Percentiles rank a stretch among this genome's conserved stretches.
These are phyloP conservation scores for Sarocladium brachiariae DNA, from an alignment of 2,329 filamentous ascomycete species.

Conservation along the genomic window DNA sequence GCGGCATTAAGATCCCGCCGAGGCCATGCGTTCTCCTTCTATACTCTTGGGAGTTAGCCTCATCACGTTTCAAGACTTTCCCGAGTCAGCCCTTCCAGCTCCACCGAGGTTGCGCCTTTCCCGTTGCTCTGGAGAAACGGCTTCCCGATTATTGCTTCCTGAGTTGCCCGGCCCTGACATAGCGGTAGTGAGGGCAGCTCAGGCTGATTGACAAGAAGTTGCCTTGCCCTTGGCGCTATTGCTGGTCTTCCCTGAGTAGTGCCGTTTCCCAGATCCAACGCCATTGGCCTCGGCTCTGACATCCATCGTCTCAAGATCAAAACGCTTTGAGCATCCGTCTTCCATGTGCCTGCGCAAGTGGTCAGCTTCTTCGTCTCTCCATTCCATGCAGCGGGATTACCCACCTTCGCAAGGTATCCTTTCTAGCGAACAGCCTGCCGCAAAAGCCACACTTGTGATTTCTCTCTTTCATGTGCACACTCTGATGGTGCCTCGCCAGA, in stretches of 20 bases:
- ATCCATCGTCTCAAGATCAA: slow-evolving; percentile 48
- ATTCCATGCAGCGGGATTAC: slow-evolving; percentile 17
- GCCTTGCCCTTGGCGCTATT: neutral
- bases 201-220: neutral
- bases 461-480: slow-evolving; percentile 67
- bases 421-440: slow-evolving; percentile 64
- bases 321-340: slow-evolving; percentile 66
- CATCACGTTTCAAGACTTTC: too few species aligned
- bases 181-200: neutral
- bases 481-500: slow-evolving; percentile 55
- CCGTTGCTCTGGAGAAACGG: too few species aligned
- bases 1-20: neutral
- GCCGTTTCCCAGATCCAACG: slow-evolving; percentile 16
- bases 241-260: slow-evolving; percentile 10
- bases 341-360: slow-evolving; percentile 57
- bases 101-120: too few species aligned
- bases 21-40: neutral
- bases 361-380: neutral
- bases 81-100: too few species aligned
- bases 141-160: too few species aligned
- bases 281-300: slow-evolving; percentile 27
- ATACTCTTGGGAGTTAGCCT: neutral
- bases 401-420: slow-evolving; percentile 76
- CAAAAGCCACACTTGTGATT: slow-evolving; percentile 67
- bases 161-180: neutral